Base-by-base conservation (phyloP, 129 eudicot species). In the Kitagawia praeruptora region DNA sequence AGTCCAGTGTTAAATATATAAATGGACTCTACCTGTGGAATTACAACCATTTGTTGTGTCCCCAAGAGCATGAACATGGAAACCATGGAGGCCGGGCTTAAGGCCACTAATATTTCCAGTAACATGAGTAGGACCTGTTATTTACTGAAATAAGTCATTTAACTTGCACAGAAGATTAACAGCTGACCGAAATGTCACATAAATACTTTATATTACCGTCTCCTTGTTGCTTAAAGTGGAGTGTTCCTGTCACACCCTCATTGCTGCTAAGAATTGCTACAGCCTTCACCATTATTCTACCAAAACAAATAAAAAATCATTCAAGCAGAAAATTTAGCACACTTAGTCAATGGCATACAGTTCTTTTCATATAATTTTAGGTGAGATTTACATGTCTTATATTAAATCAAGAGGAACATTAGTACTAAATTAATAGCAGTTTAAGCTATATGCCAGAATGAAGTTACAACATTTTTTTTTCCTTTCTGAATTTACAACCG, bases 1-100 rank as follows among this genome's bases (percentile, higher is more conserved):
- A 49, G 48, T 31, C 27, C 31, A 18, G 0, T 14, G 19, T 25
- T 28, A 45, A 74, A 45, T 13, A 48, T 27, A 49, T 8, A 48
- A 75, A 3, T 75, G 42, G 47, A 8, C 44, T 38, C 63, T 80
- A 88, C 89, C 90, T 61, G 93, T 89, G 64, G 93, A 89, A 85
- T 82, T 82, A 75, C 90, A 89, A 12, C 93, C 93, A 49, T 89
- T 89, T 67, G 93, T 89, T 61, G 90, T 86, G 88, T 89, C 90
- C 73, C 93, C 90, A 74, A 89, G 87, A 56, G 93, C 87, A 73
- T 89, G 93, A 53, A 89, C 90, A 54, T 89, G 90, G 76, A 89
- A 89, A 75, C 93, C 93, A 79, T 89, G 93, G 46, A 84, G 88
- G 53, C 93, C 93, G 39, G 90, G 87, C 79, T 75, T 86, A 37